Evolutionary conservation across 768 basidiomycete genomes (phyloP).

Genomic region (Russula brevipes): DNA sequence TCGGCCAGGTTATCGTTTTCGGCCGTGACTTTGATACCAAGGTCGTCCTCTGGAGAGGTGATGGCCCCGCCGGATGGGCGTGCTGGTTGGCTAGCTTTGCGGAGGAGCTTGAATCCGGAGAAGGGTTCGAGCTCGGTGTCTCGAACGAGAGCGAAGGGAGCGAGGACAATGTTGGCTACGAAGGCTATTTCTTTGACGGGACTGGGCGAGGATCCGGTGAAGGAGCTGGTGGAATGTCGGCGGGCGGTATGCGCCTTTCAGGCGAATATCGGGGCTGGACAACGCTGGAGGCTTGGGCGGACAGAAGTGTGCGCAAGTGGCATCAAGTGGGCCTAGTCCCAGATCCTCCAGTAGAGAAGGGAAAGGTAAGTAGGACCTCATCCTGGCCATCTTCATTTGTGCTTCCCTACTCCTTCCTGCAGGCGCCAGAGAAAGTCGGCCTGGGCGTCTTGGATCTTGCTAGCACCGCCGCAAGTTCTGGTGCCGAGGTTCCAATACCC

Average conservation of each 20-base stretch:
- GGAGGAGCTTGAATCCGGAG: conserved; percentile 87
- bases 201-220: conserved; percentile 72
- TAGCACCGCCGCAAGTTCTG: conserved; percentile 22
- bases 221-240: conserved; percentile 68
- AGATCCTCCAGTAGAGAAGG: conserved; percentile 38
- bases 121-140: conserved; percentile 76
- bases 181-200: conserved; percentile 81
- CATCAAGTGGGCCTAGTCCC: conserved; percentile 69
- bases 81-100: conserved; percentile 88
- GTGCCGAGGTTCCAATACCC: conserved; percentile 59
- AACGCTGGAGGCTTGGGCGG: conserved; percentile 90
- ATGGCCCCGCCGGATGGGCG: conserved; percentile 90
- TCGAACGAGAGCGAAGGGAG: conserved; percentile 55
- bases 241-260: conserved; percentile 61
- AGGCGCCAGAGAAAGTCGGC: conserved; percentile 43
- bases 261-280: conserved; percentile 92
- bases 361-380: conserved; percentile 41
- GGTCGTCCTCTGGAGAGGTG: conserved; percentile 89
- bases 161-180: conserved; percentile 83
- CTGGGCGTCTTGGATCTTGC: conserved; percentile 40
- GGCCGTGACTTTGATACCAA: conserved; percentile 99
- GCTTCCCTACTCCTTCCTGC: conserved; percentile 16
- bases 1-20: conserved; percentile 95
- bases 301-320: conserved; percentile 84
- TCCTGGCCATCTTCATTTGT: not conserved